Conservation (phyloP, 371 early-diverging fungal genomes). For the Neoconidiobolus thromboides region DNA sequence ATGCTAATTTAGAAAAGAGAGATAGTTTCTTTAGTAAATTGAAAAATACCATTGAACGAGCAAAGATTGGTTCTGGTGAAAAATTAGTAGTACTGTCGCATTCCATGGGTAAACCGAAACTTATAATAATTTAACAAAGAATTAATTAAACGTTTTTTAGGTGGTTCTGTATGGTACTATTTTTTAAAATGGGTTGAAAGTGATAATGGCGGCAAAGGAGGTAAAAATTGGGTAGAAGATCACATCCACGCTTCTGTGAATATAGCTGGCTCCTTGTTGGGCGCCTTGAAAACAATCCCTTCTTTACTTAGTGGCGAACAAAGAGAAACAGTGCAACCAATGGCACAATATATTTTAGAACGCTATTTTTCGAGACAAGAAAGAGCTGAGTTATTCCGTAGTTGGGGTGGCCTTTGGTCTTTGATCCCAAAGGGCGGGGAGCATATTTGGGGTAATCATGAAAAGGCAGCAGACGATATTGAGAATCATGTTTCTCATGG, state of each 20-base stretch:
- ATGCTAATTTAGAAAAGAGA: constrained; percentile 62
- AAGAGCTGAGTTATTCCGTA: constrained; percentile 52
- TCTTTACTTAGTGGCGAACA: constrained; percentile 66
- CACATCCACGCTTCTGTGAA: constrained; percentile 69
- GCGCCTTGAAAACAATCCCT: constrained; percentile 70
- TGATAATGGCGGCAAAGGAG: constrained; percentile 49
- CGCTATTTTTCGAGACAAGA: constrained; percentile 66
- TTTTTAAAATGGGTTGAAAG: constrained; percentile 86
- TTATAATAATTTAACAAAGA: not conserved
- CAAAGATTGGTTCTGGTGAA: constrained; percentile 20
- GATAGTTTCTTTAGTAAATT: constrained; percentile 72
- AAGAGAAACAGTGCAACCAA: constrained; percentile 68
- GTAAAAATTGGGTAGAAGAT: constrained; percentile 55
- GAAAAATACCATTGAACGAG: constrained; percentile 51
- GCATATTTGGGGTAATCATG: constrained; percentile 52
- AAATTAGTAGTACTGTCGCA: constrained; percentile 49
- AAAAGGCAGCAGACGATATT: constrained; percentile 43
- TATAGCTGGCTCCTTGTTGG: constrained; percentile 77
- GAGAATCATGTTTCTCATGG: not conserved
- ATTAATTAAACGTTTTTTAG: constrained; percentile 25
- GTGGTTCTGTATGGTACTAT: constrained; percentile 51
- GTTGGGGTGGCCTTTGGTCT: constrained; percentile 61
- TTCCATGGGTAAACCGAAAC: constrained; percentile 25
- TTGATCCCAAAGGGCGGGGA: constrained; percentile 81
- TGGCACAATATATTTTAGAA: constrained; percentile 58